Evolutionary conservation across 2,329 filamentous ascomycete genomes (phyloP).

Genomic region (Chrysosporium queenslandicum): DNA sequence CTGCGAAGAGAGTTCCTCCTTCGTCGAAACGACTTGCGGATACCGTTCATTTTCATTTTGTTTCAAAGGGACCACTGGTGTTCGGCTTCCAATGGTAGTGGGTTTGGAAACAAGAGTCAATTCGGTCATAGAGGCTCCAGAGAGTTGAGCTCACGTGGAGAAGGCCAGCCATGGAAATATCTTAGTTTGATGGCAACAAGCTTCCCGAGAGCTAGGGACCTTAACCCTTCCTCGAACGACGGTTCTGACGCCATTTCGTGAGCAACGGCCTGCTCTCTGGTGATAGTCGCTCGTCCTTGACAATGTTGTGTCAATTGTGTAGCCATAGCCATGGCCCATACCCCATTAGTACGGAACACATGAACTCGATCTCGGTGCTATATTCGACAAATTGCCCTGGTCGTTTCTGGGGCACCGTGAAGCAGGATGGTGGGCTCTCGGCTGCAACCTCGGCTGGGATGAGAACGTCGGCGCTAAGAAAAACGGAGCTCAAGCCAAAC

Average conservation of each 20-base stretch:
- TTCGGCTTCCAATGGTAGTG: neutral
- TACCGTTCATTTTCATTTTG: slow-evolving; percentile 1
- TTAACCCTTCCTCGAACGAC: neutral
- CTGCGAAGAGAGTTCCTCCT: slow-evolving; percentile 3
- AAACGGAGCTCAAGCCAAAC: neutral
- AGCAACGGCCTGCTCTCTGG: too few relatives aligned
- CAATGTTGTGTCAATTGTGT: too few relatives aligned
- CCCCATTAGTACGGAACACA: too few relatives aligned
- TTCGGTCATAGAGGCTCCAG: neutral
- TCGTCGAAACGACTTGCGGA: neutral
- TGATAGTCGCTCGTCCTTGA: too few relatives aligned
- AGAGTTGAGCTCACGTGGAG: neutral
- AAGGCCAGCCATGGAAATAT: neutral
- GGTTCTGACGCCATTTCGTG: too few relatives aligned
- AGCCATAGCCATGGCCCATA: too few relatives aligned
- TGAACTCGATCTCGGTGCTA: too few relatives aligned
- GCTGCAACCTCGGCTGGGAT: too few relatives aligned
- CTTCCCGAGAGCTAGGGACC: neutral
- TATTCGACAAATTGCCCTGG: too few relatives aligned
- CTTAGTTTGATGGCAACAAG: neutral
- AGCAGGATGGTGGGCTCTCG: too few relatives aligned
- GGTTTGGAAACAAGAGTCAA: neutral
- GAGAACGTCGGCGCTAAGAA: neutral
- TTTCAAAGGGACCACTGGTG: neutral
- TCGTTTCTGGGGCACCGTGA: too few relatives aligned